Conservation (phyloP, 345 rosid genomes). For the Murraya koenigii region DNA sequence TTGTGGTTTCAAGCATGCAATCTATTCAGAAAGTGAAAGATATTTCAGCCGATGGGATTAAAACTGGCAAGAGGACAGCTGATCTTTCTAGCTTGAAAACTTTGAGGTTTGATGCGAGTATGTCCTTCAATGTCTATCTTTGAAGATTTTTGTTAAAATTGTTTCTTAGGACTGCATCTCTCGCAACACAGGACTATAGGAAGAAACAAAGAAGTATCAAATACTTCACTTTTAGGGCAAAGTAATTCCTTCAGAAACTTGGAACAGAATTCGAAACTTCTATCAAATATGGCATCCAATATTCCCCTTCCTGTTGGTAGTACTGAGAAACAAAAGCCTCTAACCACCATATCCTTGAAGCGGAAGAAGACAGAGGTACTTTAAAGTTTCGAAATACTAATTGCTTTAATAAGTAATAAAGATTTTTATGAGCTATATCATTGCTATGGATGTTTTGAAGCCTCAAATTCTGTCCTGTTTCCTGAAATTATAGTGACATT, state of each 20-base stretch:
- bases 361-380: conserved; percentile 65
- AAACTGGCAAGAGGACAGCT: conserved; percentile 40
- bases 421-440: not conserved
- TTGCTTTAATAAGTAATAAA: not conserved
- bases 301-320: conserved; percentile 28
- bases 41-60: conserved; percentile 36
- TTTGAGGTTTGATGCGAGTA: conserved; percentile 37
- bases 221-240: conserved; percentile 28
- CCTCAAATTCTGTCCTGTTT: not conserved
- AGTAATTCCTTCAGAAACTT: conserved; percentile 27
- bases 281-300: conserved; percentile 20
- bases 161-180: conserved; percentile 5
- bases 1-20: conserved; percentile 34
- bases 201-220: conserved; percentile 35
- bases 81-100: conserved; percentile 43
- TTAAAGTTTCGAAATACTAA: not conserved
- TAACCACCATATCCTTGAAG: conserved; percentile 46
- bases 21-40: conserved; percentile 33
- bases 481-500: not conserved
- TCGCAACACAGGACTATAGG: conserved; percentile 40
- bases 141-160: not conserved
- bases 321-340: conserved; percentile 30
- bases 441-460: conserved; percentile 12
- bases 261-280: conserved; percentile 32
- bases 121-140: conserved; percentile 2